A percentile compares a stretch with the other conserved stretches of the same genome.
These are phyloP conservation scores for Aspergillus ibericus DNA, from an alignment of 2,329 filamentous ascomycete species.

Conservation along the genomic window DNA sequence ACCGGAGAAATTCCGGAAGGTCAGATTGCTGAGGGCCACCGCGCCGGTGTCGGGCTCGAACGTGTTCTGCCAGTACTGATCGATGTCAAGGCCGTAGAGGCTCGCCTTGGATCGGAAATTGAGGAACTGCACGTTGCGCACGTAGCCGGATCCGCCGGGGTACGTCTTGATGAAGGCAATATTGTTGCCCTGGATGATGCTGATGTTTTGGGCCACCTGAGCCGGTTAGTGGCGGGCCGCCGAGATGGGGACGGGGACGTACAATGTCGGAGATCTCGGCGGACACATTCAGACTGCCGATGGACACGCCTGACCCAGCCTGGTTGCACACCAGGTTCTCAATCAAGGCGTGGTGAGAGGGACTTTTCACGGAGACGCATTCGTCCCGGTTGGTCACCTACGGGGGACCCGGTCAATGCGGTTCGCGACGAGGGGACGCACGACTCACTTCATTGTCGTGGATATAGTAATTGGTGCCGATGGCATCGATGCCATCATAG, in stretches of 20 bases:
- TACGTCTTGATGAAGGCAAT: slow-evolving; percentile 44
- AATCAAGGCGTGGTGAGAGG: slow-evolving; percentile 36
- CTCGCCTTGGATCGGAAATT: slow-evolving; percentile 28
- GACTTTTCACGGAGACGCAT: slow-evolving; percentile 41
- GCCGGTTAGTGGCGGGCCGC: neutral
- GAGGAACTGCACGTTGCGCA: slow-evolving; percentile 36
- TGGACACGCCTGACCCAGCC: slow-evolving; percentile 39
- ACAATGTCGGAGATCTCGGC: slow-evolving; percentile 34
- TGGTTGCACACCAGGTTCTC: slow-evolving; percentile 41
- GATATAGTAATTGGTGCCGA: slow-evolving; percentile 39
- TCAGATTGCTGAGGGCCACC: slow-evolving; percentile 24
- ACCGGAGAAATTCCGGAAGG: slow-evolving; percentile 28
- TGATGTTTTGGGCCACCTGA: slow-evolving; percentile 37
- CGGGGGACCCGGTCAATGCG: too few species aligned
- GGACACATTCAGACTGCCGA: slow-evolving; percentile 36
- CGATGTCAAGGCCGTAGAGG: slow-evolving; percentile 25
- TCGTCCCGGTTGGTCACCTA: slow-evolving; percentile 41
- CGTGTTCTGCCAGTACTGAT: slow-evolving; percentile 31
- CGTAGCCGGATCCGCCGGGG: slow-evolving; percentile 40
- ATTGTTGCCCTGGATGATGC: slow-evolving; percentile 40
- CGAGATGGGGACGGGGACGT: neutral
- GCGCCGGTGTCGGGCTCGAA: slow-evolving; percentile 25
- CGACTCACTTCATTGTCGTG: slow-evolving; percentile 35
- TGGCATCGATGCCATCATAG: slow-evolving; percentile 40
- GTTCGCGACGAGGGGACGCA: too few species aligned